Percentiles rank a stretch among this genome's conserved stretches.
Evolutionary conservation across 495 filamentous ascomycete species (phyloP).

Genomic region (Tuber borchii): DNA sequence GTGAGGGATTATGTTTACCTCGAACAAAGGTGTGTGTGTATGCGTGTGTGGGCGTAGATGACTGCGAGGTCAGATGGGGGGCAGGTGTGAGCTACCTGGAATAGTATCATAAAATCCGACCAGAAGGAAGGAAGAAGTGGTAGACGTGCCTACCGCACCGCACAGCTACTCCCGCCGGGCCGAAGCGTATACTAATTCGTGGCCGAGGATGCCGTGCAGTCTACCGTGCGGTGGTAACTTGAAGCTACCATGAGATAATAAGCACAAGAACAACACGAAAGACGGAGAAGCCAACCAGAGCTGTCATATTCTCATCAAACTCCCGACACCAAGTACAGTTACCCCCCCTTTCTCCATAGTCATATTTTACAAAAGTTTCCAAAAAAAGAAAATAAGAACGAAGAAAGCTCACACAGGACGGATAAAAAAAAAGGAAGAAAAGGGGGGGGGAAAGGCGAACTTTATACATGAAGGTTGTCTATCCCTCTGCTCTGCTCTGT

Average conservation of each 20-base stretch:
- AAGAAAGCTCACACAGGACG: neutral
- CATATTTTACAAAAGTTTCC: slow-evolving; percentile 3
- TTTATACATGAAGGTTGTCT: neutral
- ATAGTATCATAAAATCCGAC: neutral
- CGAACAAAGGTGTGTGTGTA: neutral
- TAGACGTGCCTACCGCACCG: neutral
- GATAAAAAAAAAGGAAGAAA: neutral
- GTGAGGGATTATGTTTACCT: neutral
- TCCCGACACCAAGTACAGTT: slow-evolving; percentile 2
- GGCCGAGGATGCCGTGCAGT: neutral
- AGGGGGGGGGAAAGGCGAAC: neutral
- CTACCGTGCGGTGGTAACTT: neutral
- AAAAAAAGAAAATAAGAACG: neutral
- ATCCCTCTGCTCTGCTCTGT: neutral
- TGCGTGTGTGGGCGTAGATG: neutral
- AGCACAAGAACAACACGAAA: neutral
- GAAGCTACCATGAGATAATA: neutral
- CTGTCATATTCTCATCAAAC: neutral
- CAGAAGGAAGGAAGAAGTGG: neutral
- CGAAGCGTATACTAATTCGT: neutral
- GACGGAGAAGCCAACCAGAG: neutral
- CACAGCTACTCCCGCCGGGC: neutral
- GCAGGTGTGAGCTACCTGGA: neutral
- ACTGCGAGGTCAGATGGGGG: neutral
- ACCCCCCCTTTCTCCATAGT: neutral